Base-by-base conservation (phyloP, 2,329 filamentous ascomycete species). In the Aspergillus sp. region DNA sequence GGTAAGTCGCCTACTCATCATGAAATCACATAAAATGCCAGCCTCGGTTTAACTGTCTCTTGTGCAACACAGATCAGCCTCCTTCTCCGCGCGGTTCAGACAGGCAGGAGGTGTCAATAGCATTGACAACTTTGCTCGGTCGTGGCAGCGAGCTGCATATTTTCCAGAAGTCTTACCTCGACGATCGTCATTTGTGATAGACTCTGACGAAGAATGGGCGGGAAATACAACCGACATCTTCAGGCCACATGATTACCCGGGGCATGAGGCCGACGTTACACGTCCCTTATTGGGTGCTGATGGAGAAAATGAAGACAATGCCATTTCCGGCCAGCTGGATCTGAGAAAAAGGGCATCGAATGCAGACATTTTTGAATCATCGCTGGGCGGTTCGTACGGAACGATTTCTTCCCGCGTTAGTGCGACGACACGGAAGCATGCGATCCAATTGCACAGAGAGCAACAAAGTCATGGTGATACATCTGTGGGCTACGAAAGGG, bases 51-150 rank as follows among this genome's bases (percentile, higher is more conserved):
- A 32, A 63, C 25, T n/a, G 56, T 21, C 25, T 23, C n/a, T 10
- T 50, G 15, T 28, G 25, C 32, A 25, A 39, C 28, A 36, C 49
- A 73, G 72, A 60, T 73, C 72, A 30, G 76, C 74, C 6, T 79
- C 78, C n/a, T 71, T 80, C 52, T 76, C 77, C 8, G 77, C 83
- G 71, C 81, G 84, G 6, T 64, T 81, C 30, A 70, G 78, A 66
- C 88, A 96, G 62, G 89, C 91, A 51, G 95, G 94, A 65, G 94
- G 94, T 54, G 89, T 93, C 63, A 98, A 98, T 81, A 96, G 91
- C 76, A 90, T 98, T 69, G 89, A 95, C 71, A 96, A 93, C 70
- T 98, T 98, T 74, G 91, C 93, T 48, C 87, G 90, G 62, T 96
- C 91, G 69, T 97, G 92, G 90, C 91, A 94, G 77, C 88, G 94